Evolutionary conservation across 306 rosid species (phyloP), one percentile per base, ranked within the genome.

Genomic region (Corylus americana): DNA sequence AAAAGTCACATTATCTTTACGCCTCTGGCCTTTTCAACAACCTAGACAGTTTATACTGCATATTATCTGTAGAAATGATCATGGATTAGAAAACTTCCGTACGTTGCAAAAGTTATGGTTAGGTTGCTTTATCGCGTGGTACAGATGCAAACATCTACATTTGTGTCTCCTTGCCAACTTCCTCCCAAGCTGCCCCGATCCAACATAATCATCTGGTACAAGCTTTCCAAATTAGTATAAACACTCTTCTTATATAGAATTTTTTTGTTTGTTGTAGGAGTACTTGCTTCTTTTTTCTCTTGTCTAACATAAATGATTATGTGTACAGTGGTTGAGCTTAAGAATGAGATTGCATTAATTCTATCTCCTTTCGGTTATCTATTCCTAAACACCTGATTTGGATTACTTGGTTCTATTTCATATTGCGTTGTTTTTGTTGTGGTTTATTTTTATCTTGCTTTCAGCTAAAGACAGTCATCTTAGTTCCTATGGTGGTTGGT

Each of bases 361-460:
- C 3, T 14, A 16, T 8, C 59, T 17, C 59, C 59, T 54, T 13
- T 54, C 25, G 18, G n/a, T 29, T 10, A 29, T 62, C 39, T 29
- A 54, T 25, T 25, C 37, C 13, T 25, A 25, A 59, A 59, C 27
- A 20, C 14, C 35, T 20, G 42, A 2, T 31, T 29, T 11, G 4
- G 10, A 62, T 29, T 62, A 39, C 13, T 37, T 4, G 29, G 20
- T 16, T 18, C 71, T 18, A 31, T 67, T 67, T 39, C 37, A 39
- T 14, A 11, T 29, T 67, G 50, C 50, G 9, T 17, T 39, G 71
- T 9, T 42, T 17, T 67, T 67, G 27, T 67, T 11, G 3, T 62
- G 49, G 55, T 55, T 50, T 82, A 48, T 8, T 7, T 0, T 79
- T 59, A 31, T 49, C 58, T 63, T 81, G 67, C 73, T 63, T 63